Evolutionary conservation across 345 rosid species (phyloP), one percentile per base, ranked within the genome.

Genomic region (Nasturtium officinale): DNA sequence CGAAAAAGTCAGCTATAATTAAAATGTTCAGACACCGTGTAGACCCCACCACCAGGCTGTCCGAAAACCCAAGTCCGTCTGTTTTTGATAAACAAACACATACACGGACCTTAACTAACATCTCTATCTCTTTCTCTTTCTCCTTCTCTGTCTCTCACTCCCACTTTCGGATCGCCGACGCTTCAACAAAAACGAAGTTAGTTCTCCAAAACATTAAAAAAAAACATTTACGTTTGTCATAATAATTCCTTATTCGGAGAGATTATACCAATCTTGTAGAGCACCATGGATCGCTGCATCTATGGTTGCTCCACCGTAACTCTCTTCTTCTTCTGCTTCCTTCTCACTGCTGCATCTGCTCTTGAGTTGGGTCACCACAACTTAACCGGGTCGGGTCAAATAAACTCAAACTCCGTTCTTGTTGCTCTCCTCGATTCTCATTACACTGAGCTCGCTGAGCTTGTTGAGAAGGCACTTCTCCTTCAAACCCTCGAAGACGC

Each of bases 361-460:
- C 74, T 51, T 26, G 63, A 61, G 15, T 23, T 71, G 28, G 67
- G 43, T 56, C 77, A 51, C 32, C 16, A 6, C 0, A 45, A 81
- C 82, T 13, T 20, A 80, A 79, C 72, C 73, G 81, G 73, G 25
- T 57, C 85, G 4, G 67, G 65, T 42, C 89, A 80, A 52, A 87
- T 90, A 73, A 90, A 86, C 83, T 90, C 96, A 52, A 90, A 87
- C 72, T 90, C 93, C 0, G 86, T 90, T 51, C 86, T 90, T 32
- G 89, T 90, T 0, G 96, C 96, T 17, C 87, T 90, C 50, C 90
- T 90, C 11, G 96, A 90, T 76, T 90, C 96, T 15, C 96, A 79
- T 76, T 90, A 90, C 73, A 90, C 96, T 0, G 96, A 87, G 65
- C 84, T 90, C 12, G 85, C 91, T 0, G 96, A 90, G 59, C 85